phyloP scores from a whole-genome alignment of 352 stramenopile genomes.

The Pythium utonaiense region DNA sequence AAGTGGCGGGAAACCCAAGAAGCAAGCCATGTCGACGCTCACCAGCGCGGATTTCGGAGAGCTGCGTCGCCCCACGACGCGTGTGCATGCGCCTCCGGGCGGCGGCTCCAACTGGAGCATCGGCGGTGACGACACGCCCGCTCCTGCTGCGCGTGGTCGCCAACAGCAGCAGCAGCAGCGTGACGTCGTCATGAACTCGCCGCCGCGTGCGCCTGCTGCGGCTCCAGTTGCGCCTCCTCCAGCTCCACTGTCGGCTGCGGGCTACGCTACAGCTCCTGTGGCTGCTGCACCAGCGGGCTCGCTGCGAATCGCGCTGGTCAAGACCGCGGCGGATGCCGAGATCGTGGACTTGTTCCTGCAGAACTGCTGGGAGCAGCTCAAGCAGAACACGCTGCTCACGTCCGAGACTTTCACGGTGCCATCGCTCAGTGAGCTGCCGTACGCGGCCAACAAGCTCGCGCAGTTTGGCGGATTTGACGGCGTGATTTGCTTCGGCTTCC shows the following conservation, averaged over 20 bases:
- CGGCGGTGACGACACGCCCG: slow-evolving; percentile 32
- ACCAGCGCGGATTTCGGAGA: slow-evolving; percentile 81
- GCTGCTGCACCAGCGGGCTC: slow-evolving; percentile 4
- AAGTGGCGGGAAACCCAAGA: slow-evolving; percentile 13
- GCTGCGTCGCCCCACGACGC: slow-evolving; percentile 80
- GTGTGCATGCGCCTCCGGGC: slow-evolving; percentile 73
- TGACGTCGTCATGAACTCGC: slow-evolving; percentile 39
- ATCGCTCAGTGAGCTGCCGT: slow-evolving; percentile 68
- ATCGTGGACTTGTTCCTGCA: slow-evolving; percentile 67
- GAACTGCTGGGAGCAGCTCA: slow-evolving; percentile 53
- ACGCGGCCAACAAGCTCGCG: slow-evolving; percentile 80
- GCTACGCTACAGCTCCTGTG: slow-evolving; percentile 1
- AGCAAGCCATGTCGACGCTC: slow-evolving; percentile 70
- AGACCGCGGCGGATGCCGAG: slow-evolving; percentile 70
- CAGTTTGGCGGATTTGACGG: slow-evolving; percentile 63
- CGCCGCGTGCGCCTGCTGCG: slow-evolving; percentile 23
- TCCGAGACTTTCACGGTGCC: slow-evolving; percentile 70
- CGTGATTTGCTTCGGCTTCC: slow-evolving; percentile 75
- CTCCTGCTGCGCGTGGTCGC: slow-evolving; percentile 24
- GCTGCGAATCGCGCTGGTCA: slow-evolving; percentile 65
- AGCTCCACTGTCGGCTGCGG: slow-evolving; percentile 12
- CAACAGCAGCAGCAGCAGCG: slow-evolving; percentile 23
- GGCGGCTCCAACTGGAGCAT: slow-evolving; percentile 83
- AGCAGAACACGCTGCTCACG: slow-evolving; percentile 29
- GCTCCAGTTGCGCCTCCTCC: slow-evolving; percentile 25